Evolutionary conservation across 2,329 filamentous ascomycete genomes (phyloP).

Genomic region (Rutstroemia sp.): DNA sequence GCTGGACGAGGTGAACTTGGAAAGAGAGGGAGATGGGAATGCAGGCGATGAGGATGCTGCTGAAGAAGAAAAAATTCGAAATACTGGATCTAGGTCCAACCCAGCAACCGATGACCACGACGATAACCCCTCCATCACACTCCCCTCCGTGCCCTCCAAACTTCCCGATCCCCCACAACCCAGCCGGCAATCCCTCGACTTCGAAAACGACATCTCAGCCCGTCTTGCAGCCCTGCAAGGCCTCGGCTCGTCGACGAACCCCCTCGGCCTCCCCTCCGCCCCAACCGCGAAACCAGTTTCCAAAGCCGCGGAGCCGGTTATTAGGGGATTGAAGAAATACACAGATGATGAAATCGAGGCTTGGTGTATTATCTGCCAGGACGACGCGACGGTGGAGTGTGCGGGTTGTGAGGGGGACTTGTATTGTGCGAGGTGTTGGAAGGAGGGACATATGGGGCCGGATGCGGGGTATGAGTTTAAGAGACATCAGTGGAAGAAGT

Average conservation of each 20-base stretch:
- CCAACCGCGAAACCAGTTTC: slow-evolving; percentile 22
- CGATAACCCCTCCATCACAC: slow-evolving; percentile 9
- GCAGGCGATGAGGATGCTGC: background rate
- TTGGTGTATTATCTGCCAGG: slow-evolving; percentile 79
- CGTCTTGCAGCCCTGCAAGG: slow-evolving; percentile 25
- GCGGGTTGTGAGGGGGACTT: slow-evolving; percentile 63
- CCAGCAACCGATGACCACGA: background rate
- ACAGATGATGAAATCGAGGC: slow-evolving; percentile 65
- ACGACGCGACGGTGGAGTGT: slow-evolving; percentile 68
- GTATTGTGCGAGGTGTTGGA: slow-evolving; percentile 75
- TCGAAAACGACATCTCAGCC: slow-evolving; percentile 24
- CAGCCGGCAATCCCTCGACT: slow-evolving; percentile 21
- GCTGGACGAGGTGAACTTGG: slow-evolving; percentile 26
- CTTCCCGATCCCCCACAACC: slow-evolving; percentile 11
- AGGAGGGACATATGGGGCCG: slow-evolving; percentile 67
- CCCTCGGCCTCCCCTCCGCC: slow-evolving; percentile 25
- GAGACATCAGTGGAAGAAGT: slow-evolving; percentile 59
- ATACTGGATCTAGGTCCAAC: background rate
- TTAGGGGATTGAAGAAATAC: slow-evolving; percentile 30
- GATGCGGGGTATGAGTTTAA: slow-evolving; percentile 63
- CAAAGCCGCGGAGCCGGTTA: background rate
- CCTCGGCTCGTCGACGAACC: slow-evolving; percentile 4
- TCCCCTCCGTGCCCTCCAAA: slow-evolving; percentile 23
- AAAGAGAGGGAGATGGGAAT: slow-evolving; percentile 9
- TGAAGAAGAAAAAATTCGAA: background rate